phyloP scores from a whole-genome alignment of 2,329 filamentous ascomycete genomes.

The Pestalotiopsis sp. region DNA sequence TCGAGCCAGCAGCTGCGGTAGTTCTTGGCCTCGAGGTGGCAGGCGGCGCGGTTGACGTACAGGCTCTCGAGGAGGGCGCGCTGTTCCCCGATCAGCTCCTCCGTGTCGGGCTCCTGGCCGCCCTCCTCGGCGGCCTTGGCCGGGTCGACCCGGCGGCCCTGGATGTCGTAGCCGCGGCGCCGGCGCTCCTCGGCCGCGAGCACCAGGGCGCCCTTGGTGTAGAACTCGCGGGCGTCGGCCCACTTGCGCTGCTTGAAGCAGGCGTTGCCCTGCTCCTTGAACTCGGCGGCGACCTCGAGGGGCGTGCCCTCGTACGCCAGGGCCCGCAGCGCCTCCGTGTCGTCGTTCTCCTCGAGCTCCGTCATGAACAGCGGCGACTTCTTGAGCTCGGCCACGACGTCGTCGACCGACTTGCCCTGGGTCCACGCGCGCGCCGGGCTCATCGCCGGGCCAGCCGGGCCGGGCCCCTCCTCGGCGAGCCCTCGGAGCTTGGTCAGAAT shows the following conservation, averaged over 20 bases:
- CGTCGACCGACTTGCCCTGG: constrained; percentile 53
- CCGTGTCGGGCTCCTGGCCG: constrained; percentile 45
- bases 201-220: constrained; percentile 80
- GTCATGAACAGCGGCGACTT: constrained; percentile 93
- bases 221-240: constrained; percentile 87
- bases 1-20: constrained; percentile 86
- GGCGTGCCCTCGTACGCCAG: constrained; percentile 92
- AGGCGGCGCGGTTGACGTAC: constrained; percentile 86
- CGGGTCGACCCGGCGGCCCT: constrained; percentile 19
- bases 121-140: constrained; percentile 42
- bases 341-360: constrained; percentile 80
- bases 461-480: background rate
- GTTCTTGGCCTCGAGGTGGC: constrained; percentile 86
- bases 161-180: constrained; percentile 35
- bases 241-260: constrained; percentile 74
- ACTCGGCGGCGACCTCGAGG: constrained; percentile 78
- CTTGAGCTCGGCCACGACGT: constrained; percentile 60
- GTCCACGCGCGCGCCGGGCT: constrained; percentile 46
- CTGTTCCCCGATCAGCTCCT: constrained; percentile 52
- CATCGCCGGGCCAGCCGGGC: constrained; percentile 41
- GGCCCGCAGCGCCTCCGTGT: constrained; percentile 85
- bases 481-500: constrained; percentile 6
- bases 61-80: constrained; percentile 72
- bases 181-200: constrained; percentile 66
- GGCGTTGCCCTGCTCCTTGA: constrained; percentile 93